Base-by-base conservation (phyloP, 768 basidiomycete genomes). In the Auricularia auricula-judae region DNA sequence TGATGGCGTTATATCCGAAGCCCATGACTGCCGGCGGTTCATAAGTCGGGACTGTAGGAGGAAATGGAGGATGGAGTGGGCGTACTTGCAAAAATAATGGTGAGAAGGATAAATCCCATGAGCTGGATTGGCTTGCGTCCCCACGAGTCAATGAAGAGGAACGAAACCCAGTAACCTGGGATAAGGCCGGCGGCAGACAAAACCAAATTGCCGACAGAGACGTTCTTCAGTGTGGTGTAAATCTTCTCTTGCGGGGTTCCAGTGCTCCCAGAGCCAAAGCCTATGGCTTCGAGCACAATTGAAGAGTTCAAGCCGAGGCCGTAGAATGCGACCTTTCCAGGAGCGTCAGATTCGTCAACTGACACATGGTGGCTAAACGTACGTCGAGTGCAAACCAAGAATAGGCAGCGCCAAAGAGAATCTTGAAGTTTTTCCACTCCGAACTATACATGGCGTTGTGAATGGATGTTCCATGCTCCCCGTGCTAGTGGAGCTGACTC, bases 311-410 rank as follows among this genome's bases (percentile, higher is more conserved):
- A 82, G 64, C 91, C 88, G 43, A 96, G 82, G 62, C 91, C 92
- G 73, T 94, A 93, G 77, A 91, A 94, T 8, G 91, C 91, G 64
- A 94, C 85, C 84, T 89, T 7, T 29, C 29, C 8, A 14, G 39
- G 39, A 14, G 12, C 39, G 7, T 42, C 39, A 42, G 34, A 18
- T 29, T 63, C 16, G 51, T 14, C 10, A 18, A 33, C 36, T 43
- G 7, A 5, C 29, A 51, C 29, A 14, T 42, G 39, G 39, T 14
- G 7, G 12, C 39, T 7, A 29, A 4, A 78, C 87, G 63, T 36
- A 86, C 86, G 68, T 91, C 91, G 33, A 93, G 82, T 8, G 91
- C 92, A 66, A 94, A 94, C 93, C 93, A 95, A 8, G 87, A 89
- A 73, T 87, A 94, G 0, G 89, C 74, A 0, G 85, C 81, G 16